Percentiles rank a stretch among this genome's conserved stretches.
Conservation (phyloP, 2,329 filamentous ascomycete species). For the Podosphaera aphanis region DNA sequence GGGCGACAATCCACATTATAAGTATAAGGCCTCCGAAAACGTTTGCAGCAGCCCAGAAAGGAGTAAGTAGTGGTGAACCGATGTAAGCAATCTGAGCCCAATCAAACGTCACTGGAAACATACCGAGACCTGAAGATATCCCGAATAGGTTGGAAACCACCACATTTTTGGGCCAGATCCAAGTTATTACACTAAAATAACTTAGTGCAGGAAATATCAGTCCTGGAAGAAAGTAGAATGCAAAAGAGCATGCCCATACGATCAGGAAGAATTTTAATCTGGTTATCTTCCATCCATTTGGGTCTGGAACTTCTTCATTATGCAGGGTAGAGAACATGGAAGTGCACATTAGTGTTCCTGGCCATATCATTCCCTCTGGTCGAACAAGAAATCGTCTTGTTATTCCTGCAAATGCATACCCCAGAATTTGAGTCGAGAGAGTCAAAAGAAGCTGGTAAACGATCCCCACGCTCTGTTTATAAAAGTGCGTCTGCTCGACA, state of each 20-base stretch:
- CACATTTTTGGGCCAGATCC: constrained; percentile 72
- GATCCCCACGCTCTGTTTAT: constrained; percentile 56
- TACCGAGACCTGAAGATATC: constrained; percentile 57
- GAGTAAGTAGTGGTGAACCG: constrained; percentile 60
- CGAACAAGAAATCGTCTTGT: constrained; percentile 62
- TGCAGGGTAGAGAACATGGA: constrained; percentile 77
- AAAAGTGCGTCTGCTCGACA: constrained; percentile 74
- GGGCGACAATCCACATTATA: constrained; percentile 68
- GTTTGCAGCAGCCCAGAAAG: constrained; percentile 71
- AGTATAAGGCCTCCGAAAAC: constrained; percentile 58
- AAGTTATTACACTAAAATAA: constrained; percentile 75
- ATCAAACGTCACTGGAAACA: constrained; percentile 74
- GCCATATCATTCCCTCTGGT: constrained; percentile 81
- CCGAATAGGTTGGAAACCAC: constrained; percentile 71
- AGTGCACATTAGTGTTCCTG: constrained; percentile 65
- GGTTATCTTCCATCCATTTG: constrained; percentile 62
- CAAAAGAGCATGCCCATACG: constrained; percentile 45
- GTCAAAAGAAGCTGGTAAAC: constrained; percentile 63
- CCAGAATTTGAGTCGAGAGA: constrained; percentile 65
- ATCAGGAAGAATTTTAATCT: constrained; percentile 66
- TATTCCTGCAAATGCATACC: constrained; percentile 67
- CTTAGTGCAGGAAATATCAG: constrained; percentile 63
- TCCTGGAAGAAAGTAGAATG: constrained; percentile 70
- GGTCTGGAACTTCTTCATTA: constrained; percentile 59
- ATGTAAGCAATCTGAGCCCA: constrained; percentile 76